Conservation (phyloP, 2,329 filamentous ascomycete genomes). For the Acrodontium crateriforme region DNA sequence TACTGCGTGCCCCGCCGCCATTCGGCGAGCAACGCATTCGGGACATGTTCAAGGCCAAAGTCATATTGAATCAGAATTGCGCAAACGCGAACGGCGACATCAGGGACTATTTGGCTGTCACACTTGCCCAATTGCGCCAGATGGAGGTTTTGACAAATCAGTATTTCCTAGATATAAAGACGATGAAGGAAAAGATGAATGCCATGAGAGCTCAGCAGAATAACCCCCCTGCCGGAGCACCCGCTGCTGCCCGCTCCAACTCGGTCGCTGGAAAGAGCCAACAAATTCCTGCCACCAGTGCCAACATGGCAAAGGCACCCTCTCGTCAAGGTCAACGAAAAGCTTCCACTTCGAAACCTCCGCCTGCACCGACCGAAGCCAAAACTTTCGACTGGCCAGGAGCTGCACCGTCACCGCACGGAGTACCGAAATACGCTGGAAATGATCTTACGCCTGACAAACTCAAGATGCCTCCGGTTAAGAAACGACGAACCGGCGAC, state of each 20-base stretch:
- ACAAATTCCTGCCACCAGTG: neutral
- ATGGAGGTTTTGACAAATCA: neutral
- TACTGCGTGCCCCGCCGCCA: constrained; percentile 8
- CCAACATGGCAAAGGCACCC: constrained; percentile 7
- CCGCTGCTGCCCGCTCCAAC: neutral
- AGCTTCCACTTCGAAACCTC: constrained; percentile 11
- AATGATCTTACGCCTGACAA: constrained; percentile 40
- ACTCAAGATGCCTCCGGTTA: constrained; percentile 43
- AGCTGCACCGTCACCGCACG: constrained; percentile 30
- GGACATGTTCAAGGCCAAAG: constrained; percentile 13
- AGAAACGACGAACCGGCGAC: constrained; percentile 38
- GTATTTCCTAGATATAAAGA: neutral
- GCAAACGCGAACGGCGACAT: constrained; percentile 12
- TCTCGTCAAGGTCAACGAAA: constrained; percentile 16
- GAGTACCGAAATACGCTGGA: constrained; percentile 43
- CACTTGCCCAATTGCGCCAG: neutral
- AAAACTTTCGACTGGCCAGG: constrained; percentile 20
- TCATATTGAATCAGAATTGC: constrained; percentile 16
- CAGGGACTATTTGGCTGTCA: constrained; percentile 10
- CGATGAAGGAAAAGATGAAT: neutral
- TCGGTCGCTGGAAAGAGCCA: neutral
- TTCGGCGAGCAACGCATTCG: constrained; percentile 11
- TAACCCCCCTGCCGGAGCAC: neutral
- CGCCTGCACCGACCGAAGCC: constrained; percentile 21
- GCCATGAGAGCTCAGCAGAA: neutral